Evolutionary conservation across 140 eudicot genomes (phyloP).

Genomic region (Stevia rebaudiana): DNA sequence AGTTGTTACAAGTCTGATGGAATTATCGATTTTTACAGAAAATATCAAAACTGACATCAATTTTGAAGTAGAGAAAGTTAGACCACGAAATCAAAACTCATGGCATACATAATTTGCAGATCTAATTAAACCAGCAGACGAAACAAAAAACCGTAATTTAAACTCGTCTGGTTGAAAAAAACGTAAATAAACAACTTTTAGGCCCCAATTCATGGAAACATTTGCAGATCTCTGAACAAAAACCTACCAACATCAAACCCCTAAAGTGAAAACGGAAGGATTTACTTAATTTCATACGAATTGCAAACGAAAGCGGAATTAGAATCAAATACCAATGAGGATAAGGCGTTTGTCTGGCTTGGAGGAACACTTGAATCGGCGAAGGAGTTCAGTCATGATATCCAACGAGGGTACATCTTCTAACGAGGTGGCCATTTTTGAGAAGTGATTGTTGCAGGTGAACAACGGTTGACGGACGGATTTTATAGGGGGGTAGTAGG

Average conservation of each 20-base stretch:
- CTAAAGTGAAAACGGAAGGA: not conserved
- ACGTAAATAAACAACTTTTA: not conserved
- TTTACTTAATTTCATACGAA: not conserved
- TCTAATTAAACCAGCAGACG: not conserved
- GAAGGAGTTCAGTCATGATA: constrained; percentile 91
- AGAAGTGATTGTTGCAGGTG: not conserved
- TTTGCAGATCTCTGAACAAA: constrained; percentile 15
- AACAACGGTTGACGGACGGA: constrained; percentile 5
- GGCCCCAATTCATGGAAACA: not conserved
- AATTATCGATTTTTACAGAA: not conserved
- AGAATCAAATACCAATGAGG: constrained; percentile 54
- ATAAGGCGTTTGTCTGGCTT: constrained; percentile 97
- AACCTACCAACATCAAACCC: constrained; percentile 3
- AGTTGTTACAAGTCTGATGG: too few relatives aligned
- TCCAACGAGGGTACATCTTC: constrained; percentile 83
- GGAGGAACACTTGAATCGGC: constrained; percentile 77
- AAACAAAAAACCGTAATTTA: not conserved
- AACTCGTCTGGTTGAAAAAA: not conserved
- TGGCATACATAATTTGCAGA: not conserved
- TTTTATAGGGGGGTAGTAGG: constrained; percentile 15
- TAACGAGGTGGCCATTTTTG: constrained; percentile 40
- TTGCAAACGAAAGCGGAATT: not conserved
- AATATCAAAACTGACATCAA: not conserved
- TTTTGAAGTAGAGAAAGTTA: not conserved
- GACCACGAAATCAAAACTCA: constrained; percentile 6